phyloP scores from a whole-genome alignment of 176 grass and related monocot species.

The bread wheat (Triticum aestivum) region IWGSC_CS_RefSeq_v2.1 NC_057813.1:154423213-154423712 shows the following conservation, averaged over 20 bases:
- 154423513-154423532: constrained; percentile 53
- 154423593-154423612: background rate
- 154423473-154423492: constrained; percentile 70
- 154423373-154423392: constrained; percentile 89
- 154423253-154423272: background rate
- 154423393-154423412: constrained; percentile 88
- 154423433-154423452: constrained; percentile 74
- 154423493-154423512: constrained; percentile 60
- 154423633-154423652: constrained; percentile 43
- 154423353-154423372: constrained; percentile 58
- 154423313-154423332: background rate
- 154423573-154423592: constrained; percentile 22
- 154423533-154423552: background rate
- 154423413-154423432: constrained; percentile 63
- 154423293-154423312: background rate
- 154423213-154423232: background rate
- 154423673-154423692: constrained; percentile 48
- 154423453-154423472: constrained; percentile 61
- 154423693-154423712: constrained; percentile 1
- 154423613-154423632: background rate
- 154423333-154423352: background rate
- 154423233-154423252: background rate
- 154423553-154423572: constrained; percentile 8
- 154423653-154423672: constrained; percentile 28
- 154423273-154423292: background rate